Base-by-base conservation (phyloP, 2,329 filamentous ascomycete species). In the Sarocladium brachiariae region DNA sequence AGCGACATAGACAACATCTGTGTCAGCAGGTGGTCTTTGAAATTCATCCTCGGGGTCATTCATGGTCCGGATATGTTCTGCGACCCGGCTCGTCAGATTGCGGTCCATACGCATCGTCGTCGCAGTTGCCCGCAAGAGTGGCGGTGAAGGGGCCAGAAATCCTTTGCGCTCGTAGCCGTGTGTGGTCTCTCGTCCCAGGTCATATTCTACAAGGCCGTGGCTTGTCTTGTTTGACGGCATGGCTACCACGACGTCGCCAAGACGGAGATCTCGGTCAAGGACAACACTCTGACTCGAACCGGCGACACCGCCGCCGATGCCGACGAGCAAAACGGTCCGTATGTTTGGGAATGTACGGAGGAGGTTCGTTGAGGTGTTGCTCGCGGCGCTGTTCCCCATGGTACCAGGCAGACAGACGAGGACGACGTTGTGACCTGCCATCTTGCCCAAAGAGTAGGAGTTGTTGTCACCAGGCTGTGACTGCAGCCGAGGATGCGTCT, bases 361-460 rank as follows among this genome's bases (percentile, higher is more conserved):
- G 43, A 58, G 48, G 16, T 56, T 39, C 14, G 43, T 55, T 8
- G 54, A n/a, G 0, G 62, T 61, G 0, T 31, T 57, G 0, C 61
- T 55, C 0, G 63, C 59, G 2, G 57, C 59, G 4, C 56, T 61
- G 0, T 48, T 58, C 0, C 61, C 61, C 7, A 56, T 50, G 0
- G 48, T 50, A 1, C 9, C 9, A 1, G 60, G 62, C 1, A 64
- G 7, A 4, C 60, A 62, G 1, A 57, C 59, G n/a, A 64, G 56
- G 5, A 59, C 62, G 14, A 63, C 23, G 1, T 64, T 61, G 27
- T 64, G 62, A 0, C 39, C 14, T 0, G 21, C 19, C 1, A 65
- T 58, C 6, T 7, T 55, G 0, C 63, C 63, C 0, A 65, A 24
- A 0, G 19, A 48, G 16, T 64, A 65, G 1, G 49, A 19, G n/a